Evolutionary conservation across 2,329 filamentous ascomycete genomes (phyloP).

Genomic region (Blastomyces silverae): DNA sequence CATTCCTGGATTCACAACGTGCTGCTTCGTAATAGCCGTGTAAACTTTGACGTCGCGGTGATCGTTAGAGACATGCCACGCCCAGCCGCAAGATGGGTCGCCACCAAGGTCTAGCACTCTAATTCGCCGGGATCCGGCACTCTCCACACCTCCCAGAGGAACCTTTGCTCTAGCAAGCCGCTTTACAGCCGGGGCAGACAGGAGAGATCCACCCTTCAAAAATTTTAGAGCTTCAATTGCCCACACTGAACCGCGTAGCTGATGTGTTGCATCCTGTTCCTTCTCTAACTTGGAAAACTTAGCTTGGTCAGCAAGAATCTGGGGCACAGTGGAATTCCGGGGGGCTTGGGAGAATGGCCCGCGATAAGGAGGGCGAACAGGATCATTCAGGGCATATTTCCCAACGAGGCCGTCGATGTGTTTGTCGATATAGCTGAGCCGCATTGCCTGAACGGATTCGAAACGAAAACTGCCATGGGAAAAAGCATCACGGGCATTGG

Average conservation of each 20-base stretch:
- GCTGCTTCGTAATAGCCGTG: slow-evolving; percentile 73
- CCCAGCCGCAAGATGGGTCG: slow-evolving; percentile 83
- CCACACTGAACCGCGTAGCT: slow-evolving; percentile 57
- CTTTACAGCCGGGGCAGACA: slow-evolving; percentile 49
- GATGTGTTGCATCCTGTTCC: slow-evolving; percentile 70
- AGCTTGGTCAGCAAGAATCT: slow-evolving; percentile 50
- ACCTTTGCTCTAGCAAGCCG: slow-evolving; percentile 29
- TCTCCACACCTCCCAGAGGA: slow-evolving; percentile 24
- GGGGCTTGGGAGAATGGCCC: slow-evolving; percentile 64
- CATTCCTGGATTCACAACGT: slow-evolving; percentile 66
- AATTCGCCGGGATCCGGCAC: slow-evolving; percentile 43
- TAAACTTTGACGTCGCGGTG: slow-evolving; percentile 81
- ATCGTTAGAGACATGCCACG: slow-evolving; percentile 82
- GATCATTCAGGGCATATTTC: slow-evolving; percentile 69
- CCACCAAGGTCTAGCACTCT: slow-evolving; percentile 82
- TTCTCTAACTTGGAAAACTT: slow-evolving; percentile 53
- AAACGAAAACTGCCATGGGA: slow-evolving; percentile 78
- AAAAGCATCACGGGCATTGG: slow-evolving; percentile 66
- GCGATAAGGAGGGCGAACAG: slow-evolving; percentile 64
- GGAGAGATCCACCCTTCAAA: slow-evolving; percentile 54
- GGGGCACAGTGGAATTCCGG: slow-evolving; percentile 58
- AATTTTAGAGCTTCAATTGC: slow-evolving; percentile 55
- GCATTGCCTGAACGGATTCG: slow-evolving; percentile 77
- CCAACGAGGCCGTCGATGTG: slow-evolving; percentile 79
- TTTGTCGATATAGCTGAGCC: slow-evolving; percentile 62